phyloP scores from a whole-genome alignment of 2,329 filamentous ascomycete species.

The Cladosporium sp. region DNA sequence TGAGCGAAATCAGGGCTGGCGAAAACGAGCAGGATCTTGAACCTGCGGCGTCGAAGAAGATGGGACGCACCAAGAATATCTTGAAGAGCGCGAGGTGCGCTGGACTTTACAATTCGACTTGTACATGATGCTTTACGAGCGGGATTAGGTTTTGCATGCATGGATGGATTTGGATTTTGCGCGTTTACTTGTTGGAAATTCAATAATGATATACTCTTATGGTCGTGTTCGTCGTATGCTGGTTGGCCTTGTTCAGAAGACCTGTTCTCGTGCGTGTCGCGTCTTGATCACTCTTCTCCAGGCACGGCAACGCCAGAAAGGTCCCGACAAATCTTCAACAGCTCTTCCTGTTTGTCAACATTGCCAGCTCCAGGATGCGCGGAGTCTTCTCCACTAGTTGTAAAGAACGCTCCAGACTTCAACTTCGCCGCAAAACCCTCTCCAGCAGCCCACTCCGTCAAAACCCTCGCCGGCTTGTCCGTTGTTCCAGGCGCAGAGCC shows the following conservation, averaged over 20 bases:
- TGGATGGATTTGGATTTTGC: no score
- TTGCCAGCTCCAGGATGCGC: slow-evolving; percentile 31
- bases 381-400: slow-evolving; percentile 22
- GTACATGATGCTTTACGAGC: no score
- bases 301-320: slow-evolving; percentile 23
- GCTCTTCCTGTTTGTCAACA: slow-evolving; percentile 36
- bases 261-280: no score
- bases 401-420: slow-evolving; percentile 33
- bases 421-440: slow-evolving; percentile 33
- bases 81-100: slow-evolving; percentile 33
- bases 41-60: slow-evolving; percentile 23
- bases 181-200: no score
- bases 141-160: no score
- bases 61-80: slow-evolving; percentile 34
- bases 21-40: slow-evolving; percentile 18
- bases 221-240: no score
- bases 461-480: slow-evolving; percentile 41
- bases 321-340: slow-evolving; percentile 35
- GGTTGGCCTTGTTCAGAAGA: no score
- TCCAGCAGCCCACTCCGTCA: slow-evolving; percentile 44
- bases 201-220: no score
- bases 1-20: slow-evolving; percentile 25
- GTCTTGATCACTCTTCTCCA: not conserved
- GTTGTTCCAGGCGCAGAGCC: slow-evolving; percentile 42
- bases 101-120: slow-evolving; percentile 29